Evolutionary conservation across 129 eudicot species (phyloP).

Genomic region (Flaveria bidentis): DNA sequence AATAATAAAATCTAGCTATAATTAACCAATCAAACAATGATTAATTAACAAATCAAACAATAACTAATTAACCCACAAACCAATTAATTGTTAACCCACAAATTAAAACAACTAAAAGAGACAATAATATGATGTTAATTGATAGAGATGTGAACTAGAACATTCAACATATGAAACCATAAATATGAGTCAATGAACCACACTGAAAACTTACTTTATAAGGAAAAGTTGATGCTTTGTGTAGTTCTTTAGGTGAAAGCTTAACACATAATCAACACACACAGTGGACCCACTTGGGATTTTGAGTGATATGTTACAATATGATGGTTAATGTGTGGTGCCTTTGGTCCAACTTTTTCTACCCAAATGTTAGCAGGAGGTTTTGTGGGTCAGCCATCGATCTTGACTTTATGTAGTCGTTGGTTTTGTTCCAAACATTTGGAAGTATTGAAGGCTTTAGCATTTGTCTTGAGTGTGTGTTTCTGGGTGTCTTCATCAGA

Average conservation of each 20-base stretch:
- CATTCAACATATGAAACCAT: background rate
- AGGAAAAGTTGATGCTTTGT: slow-evolving; percentile 10
- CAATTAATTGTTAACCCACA: background rate
- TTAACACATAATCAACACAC: background rate
- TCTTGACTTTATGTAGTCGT: slow-evolving; percentile 18
- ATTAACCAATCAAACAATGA: background rate
- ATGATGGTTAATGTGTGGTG: slow-evolving; percentile 16
- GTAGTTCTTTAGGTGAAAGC: background rate
- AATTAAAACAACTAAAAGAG: background rate
- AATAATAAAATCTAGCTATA: background rate
- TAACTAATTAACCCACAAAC: background rate
- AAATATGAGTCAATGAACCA: background rate
- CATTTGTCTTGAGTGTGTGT: background rate
- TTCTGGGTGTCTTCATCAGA: slow-evolving; percentile 15
- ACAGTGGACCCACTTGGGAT: slow-evolving; percentile 1
- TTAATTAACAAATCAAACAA: background rate
- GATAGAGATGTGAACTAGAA: background rate
- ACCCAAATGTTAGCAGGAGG: slow-evolving; percentile 5
- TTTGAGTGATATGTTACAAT: slow-evolving; percentile 1
- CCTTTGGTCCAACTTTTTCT: background rate
- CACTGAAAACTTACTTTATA: background rate
- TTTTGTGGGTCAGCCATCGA: slow-evolving; percentile 20
- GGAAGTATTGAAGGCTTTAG: slow-evolving; percentile 16
- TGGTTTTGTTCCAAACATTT: slow-evolving; percentile 16
- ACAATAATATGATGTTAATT: background rate